Evolutionary conservation across 805 yeast species (phyloP).

Genomic region (Candida khao-thaluensis): DNA sequence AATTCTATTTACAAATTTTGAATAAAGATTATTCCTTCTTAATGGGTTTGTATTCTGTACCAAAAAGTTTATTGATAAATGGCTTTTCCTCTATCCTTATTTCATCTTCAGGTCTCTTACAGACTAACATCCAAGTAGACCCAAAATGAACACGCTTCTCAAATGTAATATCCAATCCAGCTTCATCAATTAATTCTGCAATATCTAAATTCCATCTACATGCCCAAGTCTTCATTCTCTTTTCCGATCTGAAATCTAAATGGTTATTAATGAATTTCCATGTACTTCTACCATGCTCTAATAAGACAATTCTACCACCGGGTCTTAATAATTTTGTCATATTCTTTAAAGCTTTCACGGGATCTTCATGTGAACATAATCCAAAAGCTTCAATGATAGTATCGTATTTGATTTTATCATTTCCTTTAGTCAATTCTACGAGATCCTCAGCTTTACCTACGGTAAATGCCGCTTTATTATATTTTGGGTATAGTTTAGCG

Average conservation of each 20-base stretch:
- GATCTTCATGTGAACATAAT: slow-evolving; percentile 92
- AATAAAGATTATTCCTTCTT: slow-evolving; percentile 16
- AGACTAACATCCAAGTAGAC: slow-evolving; percentile 83
- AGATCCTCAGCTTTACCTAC: slow-evolving; percentile 88
- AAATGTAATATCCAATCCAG: slow-evolving; percentile 79
- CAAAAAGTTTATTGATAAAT: slow-evolving; percentile 40
- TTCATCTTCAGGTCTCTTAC: slow-evolving; percentile 71
- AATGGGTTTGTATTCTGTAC: slow-evolving; percentile 31
- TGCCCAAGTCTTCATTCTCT: slow-evolving; percentile 89
- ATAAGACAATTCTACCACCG: slow-evolving; percentile 80
- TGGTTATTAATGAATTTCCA: slow-evolving; percentile 76
- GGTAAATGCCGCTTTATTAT: slow-evolving; percentile 75
- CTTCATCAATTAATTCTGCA: slow-evolving; percentile 77
- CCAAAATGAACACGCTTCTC: slow-evolving; percentile 86
- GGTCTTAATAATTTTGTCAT: slow-evolving; percentile 76
- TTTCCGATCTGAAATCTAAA: slow-evolving; percentile 78
- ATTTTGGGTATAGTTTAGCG: slow-evolving; percentile 62
- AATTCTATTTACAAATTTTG: slow-evolving; percentile 1
- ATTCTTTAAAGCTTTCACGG: slow-evolving; percentile 74
- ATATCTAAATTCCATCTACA: slow-evolving; percentile 97
- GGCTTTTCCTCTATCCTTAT: slow-evolving; percentile 44
- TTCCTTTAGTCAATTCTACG: slow-evolving; percentile 49
- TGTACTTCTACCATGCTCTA: slow-evolving; percentile 91
- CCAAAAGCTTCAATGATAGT: slow-evolving; percentile 95
- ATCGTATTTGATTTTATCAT: slow-evolving; percentile 63